Conservation (phyloP, 768 basidiomycete species). For the Postia placenta region DNA sequence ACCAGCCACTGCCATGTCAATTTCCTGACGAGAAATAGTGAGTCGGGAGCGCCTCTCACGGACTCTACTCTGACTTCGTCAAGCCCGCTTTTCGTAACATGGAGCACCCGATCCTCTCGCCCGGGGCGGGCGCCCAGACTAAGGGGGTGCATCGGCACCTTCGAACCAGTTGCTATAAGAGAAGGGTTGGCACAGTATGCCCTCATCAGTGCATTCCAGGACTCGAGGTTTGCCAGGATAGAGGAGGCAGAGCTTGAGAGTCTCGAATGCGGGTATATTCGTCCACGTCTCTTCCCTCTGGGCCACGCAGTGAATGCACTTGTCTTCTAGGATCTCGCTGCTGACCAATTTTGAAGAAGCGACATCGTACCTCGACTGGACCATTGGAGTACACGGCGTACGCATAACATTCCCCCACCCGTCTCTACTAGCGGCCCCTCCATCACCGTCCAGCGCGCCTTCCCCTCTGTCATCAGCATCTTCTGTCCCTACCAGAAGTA, state of each 20-base stretch:
- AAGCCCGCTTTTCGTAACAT: constrained; percentile 95
- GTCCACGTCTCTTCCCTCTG: constrained; percentile 4
- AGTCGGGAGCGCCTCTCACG: constrained; percentile 8
- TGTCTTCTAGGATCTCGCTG: constrained; percentile 66
- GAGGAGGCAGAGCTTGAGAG: constrained; percentile 66
- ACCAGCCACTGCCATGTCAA: constrained; percentile 49
- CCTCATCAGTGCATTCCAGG: constrained; percentile 84
- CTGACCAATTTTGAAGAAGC: constrained; percentile 91
- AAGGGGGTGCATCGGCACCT: constrained; percentile 94
- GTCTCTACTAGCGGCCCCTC: constrained; percentile 40
- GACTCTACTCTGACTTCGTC: not conserved
- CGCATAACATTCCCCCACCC: constrained; percentile 84
- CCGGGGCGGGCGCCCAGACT: constrained; percentile 57
- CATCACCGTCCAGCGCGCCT: constrained; percentile 55
- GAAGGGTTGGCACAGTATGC: constrained; percentile 88
- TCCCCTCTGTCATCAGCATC: constrained; percentile 67
- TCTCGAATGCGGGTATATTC: constrained; percentile 82
- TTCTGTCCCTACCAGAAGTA: constrained; percentile 45
- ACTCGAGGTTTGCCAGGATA: constrained; percentile 81
- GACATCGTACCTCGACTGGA: constrained; percentile 87
- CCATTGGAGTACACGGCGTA: constrained; percentile 87
- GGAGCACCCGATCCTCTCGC: constrained; percentile 71
- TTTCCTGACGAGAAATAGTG: constrained; percentile 80
- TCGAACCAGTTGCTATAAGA: constrained; percentile 66
- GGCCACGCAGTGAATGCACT: constrained; percentile 7